Percentiles rank a stretch among this genome's conserved stretches.
phyloP scores from a whole-genome alignment of 2,329 filamentous ascomycete species.

The Aspergillus oerlinghausenensis region DNA sequence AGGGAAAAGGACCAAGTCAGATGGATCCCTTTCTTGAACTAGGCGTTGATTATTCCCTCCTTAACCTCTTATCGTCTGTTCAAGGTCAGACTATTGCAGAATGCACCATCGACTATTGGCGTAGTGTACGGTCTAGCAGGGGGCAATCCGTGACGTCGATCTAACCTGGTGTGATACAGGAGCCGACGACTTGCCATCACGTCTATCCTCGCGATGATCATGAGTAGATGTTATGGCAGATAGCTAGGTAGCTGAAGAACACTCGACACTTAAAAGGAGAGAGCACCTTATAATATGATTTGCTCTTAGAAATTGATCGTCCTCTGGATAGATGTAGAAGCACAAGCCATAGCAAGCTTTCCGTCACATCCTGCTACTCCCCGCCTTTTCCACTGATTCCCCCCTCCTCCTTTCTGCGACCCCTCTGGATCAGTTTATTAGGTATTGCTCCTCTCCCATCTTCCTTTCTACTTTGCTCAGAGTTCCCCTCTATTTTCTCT shows the following conservation, averaged over 20 bases:
- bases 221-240: not conserved
- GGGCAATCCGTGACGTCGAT: conserved; percentile 16
- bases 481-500: not conserved
- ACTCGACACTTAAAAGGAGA: not conserved
- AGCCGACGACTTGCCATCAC: not conserved
- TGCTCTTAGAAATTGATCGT: not conserved
- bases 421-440: conserved; percentile 11
- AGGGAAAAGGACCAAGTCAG: not conserved
- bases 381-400: conserved; percentile 7
- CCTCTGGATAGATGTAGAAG: not conserved
- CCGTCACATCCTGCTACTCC: conserved; percentile 7
- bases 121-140: conserved; percentile 9
- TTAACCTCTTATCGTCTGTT: not conserved
- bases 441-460: not conserved
- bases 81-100: conserved; percentile 11
- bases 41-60: not conserved
- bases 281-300: not conserved
- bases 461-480: conserved; percentile 2
- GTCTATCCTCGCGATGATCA: not conserved
- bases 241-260: not conserved
- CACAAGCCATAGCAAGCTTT: conserved; percentile 4
- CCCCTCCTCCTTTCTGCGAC: conserved; percentile 6
- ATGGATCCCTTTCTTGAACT: not conserved
- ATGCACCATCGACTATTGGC: conserved; percentile 15
- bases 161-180: not conserved